These are phyloP conservation scores for Pezicula radicicola DNA, from an alignment of 2,329 filamentous ascomycete genomes.

Conservation along the genomic window DNA sequence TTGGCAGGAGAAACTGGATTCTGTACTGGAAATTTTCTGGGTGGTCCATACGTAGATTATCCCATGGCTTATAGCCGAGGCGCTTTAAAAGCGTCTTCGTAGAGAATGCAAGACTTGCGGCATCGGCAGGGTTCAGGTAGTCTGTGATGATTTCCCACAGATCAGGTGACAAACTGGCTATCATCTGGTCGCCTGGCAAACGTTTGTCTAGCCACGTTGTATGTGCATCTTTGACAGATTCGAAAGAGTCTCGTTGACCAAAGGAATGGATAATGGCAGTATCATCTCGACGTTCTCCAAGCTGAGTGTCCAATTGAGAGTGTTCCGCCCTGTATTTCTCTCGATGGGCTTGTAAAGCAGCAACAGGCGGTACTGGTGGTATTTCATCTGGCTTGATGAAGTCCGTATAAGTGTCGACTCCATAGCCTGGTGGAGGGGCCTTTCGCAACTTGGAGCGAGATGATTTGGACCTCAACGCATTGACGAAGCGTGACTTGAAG, in stretches of 20 bases:
- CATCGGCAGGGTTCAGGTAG: constrained; percentile 41
- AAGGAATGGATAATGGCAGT: constrained; percentile 28
- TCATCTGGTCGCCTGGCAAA: constrained; percentile 34
- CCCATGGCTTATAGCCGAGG: constrained; percentile 38
- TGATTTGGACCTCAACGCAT: constrained; percentile 8
- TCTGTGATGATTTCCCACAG: constrained; percentile 43
- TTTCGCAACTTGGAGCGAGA: constrained; percentile 3
- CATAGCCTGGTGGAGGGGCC: neutral
- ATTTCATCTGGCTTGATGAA: neutral
- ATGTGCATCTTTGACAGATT: constrained; percentile 13
- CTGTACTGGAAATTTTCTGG: constrained; percentile 43
- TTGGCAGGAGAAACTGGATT: constrained; percentile 45
- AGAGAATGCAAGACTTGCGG: constrained; percentile 45
- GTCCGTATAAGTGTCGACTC: neutral
- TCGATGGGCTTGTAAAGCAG: constrained; percentile 6
- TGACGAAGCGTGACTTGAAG: constrained; percentile 7
- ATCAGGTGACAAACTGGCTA: constrained; percentile 40
- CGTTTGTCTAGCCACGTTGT: constrained; percentile 8
- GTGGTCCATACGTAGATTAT: constrained; percentile 27
- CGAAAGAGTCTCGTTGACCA: constrained; percentile 24
- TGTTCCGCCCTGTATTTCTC: constrained; percentile 11
- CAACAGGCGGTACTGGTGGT: no score
- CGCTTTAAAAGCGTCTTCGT: constrained; percentile 41
- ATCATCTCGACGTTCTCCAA: constrained; percentile 27
- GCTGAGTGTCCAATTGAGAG: constrained; percentile 22